Evolutionary conservation across 129 eudicot genomes (phyloP), one percentile per base, ranked within the genome.

Genomic region (Logfia minima): DNA sequence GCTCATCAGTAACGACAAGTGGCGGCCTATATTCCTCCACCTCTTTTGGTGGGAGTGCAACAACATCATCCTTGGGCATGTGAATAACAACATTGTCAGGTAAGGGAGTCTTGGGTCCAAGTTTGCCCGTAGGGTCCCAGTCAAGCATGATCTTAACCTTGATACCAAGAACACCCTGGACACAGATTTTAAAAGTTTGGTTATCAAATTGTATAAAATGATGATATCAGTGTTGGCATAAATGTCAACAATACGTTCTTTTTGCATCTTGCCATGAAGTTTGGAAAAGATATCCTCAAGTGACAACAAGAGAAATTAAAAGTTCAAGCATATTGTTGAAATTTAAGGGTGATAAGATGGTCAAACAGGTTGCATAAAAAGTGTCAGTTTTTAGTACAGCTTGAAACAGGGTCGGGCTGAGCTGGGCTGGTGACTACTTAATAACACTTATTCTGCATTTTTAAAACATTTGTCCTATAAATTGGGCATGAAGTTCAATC

Each of bases 111-210:
- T 84, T 85, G 0, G 92, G 93, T 10, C 93, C 93, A 48, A 78
- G 85, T 68, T 86, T 88, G 52, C 88, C 90, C 8, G 86, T 77
- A 18, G 93, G 90, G 72, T 88, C 93, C 93, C 93, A 84, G 60
- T 73, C 90, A 6, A 86, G 90, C 93, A 88, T 86, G 61, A 86
- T 84, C 73, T 86, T 88, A 4, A 88, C 93, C 83, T 88, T 88
- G 43, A 85, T 88, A 26, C 92, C 92, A 23, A 88, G 88, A 24
- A 88, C 90, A 48, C 93, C 93, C 93, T 88, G 76, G 28, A 48
- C 18, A 76, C 21, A 74, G 58, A 67, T 61, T 3, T 24, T 26
- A 48, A 7, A 29, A 6, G n/a, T 69, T 26, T 23, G 0, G 61
- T 76, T 23, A 53, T 22, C 35, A 66, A 5, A 29, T 31, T 3